These are phyloP conservation scores for Pseudogymnoascus sp. DNA, from an alignment of 2,329 filamentous ascomycete species.

Conservation along the genomic window DNA sequence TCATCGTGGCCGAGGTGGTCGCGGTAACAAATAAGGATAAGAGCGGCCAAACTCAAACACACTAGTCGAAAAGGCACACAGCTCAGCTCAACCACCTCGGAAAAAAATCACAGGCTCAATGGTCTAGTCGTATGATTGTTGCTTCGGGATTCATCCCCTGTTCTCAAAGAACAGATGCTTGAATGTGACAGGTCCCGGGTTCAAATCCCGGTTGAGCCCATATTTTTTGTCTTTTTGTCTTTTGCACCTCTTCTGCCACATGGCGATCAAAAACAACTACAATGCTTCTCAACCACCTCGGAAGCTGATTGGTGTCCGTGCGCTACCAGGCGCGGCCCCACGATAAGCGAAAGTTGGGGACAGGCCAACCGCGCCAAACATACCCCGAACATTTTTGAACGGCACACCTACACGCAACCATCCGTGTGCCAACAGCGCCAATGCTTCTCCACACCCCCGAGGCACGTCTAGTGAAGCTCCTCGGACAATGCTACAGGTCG, in stretches of 20 bases:
- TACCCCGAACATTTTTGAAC: neutral
- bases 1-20: too few relatives aligned
- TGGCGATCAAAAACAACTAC: too few relatives aligned
- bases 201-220: conserved; percentile 31
- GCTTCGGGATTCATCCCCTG: conserved; percentile 28
- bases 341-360: neutral
- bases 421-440: conserved; percentile 7
- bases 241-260: too few relatives aligned
- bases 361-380: neutral
- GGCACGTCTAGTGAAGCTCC: conserved; percentile 20
- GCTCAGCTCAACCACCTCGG: too few relatives aligned
- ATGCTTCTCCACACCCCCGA: conserved; percentile 23
- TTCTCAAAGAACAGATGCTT: conserved; percentile 18
- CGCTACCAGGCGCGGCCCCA: neutral
- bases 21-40: too few relatives aligned
- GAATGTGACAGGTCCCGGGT: conserved; percentile 31
- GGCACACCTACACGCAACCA: neutral
- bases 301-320: neutral
- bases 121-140: conserved; percentile 34
- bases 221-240: conserved; percentile 10
- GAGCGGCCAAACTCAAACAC: too few relatives aligned
- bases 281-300: too few relatives aligned
- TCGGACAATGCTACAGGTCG: conserved; percentile 20
- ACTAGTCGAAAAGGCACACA: too few relatives aligned
- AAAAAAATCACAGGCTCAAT: conserved; percentile 23